phyloP scores from a whole-genome alignment of 78 protist genomes.

The Emiliania huxleyi region DNA sequence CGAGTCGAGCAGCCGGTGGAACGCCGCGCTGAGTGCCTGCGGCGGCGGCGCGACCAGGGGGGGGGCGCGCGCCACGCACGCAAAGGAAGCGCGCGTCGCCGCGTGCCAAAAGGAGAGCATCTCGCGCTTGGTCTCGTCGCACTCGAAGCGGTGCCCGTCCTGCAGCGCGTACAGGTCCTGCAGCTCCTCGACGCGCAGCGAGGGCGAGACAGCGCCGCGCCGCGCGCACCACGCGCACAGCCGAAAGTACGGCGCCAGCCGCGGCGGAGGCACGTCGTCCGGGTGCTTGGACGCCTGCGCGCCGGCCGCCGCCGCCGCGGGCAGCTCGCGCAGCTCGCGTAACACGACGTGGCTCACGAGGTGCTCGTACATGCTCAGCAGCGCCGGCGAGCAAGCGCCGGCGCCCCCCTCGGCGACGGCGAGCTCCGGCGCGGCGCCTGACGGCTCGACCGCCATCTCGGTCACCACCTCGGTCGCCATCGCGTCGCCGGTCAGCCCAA shows the following conservation, averaged over 20 bases:
- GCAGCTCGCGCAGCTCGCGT: not conserved
- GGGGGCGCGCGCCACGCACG: not conserved
- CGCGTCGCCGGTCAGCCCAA: not conserved
- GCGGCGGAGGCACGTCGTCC: not conserved
- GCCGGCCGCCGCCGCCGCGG: not conserved
- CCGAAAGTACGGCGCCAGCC: not conserved
- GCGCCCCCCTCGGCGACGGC: not conserved
- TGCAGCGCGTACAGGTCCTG: not conserved
- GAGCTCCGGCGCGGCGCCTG: not conserved
- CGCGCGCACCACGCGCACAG: not conserved
- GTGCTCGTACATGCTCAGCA: not conserved
- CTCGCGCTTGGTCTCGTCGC: not conserved
- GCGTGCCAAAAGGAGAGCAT: not conserved
- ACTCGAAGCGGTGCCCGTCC: not conserved
- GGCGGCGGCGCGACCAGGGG: not conserved
- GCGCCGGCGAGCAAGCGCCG: not conserved
- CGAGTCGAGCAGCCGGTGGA: not conserved
- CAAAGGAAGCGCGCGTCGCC: not conserved
- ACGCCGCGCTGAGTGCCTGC: not conserved
- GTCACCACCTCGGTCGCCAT: not conserved
- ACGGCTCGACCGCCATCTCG: not conserved
- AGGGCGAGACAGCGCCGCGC: not conserved
- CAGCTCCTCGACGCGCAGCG: not conserved
- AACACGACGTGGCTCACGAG: not conserved
- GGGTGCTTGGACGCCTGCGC: too few species aligned